Percentiles rank a stretch among this genome's conserved stretches.
phyloP scores from a whole-genome alignment of 331 rosid species.

The Arachis monticola region DNA sequence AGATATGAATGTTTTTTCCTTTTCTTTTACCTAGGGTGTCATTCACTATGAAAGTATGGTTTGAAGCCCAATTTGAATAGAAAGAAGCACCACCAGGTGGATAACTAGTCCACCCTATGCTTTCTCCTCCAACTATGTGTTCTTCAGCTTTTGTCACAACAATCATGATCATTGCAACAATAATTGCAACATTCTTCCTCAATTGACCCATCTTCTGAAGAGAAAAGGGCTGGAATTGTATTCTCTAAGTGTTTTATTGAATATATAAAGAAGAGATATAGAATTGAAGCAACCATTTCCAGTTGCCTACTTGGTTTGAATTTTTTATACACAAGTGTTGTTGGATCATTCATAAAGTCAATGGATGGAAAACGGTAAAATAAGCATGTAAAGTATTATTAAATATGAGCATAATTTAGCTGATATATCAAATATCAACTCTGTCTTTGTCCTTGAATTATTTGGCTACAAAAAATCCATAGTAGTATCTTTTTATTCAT shows the following conservation, averaged over 20 bases:
- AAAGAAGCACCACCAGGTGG: conserved; percentile 45
- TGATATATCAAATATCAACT: no score
- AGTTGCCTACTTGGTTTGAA: conserved; percentile 1
- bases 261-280: conserved; percentile 12
- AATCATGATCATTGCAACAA: background rate
- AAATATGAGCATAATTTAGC: no score
- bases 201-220: conserved; percentile 31
- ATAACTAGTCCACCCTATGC: conserved; percentile 42
- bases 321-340: background rate
- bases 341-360: conserved; percentile 33
- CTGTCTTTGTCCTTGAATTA: background rate
- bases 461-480: background rate
- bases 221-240: conserved; percentile 10
- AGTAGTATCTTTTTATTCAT: background rate
- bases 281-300: conserved; percentile 1
- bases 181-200: background rate
- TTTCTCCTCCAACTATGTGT: conserved; percentile 40
- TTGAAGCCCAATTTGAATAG: conserved; percentile 46
- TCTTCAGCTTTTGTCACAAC: conserved; percentile 35
- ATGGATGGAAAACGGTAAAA: conserved; percentile 2
- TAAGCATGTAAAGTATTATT: background rate
- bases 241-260: background rate
- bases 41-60: conserved; percentile 37
- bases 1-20: background rate
- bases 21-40: conserved; percentile 40